Conservation (phyloP, 2,329 filamentous ascomycete species). For the Nectriaceae sp. region DNA sequence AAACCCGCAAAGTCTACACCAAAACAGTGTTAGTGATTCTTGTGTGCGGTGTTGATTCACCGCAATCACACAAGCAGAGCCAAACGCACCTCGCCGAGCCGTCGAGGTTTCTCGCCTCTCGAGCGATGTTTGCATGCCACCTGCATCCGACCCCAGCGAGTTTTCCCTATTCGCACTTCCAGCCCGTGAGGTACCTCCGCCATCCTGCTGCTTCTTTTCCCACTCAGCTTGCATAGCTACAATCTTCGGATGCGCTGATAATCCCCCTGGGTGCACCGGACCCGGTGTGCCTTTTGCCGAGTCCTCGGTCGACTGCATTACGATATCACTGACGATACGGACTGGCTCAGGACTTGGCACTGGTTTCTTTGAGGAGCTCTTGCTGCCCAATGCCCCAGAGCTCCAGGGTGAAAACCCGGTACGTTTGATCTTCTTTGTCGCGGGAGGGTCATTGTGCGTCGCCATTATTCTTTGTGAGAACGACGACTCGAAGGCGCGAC, state of each 20-base stretch:
- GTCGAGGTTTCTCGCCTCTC: background rate
- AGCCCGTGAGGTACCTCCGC: background rate
- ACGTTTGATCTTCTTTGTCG: slow-evolving; percentile 16
- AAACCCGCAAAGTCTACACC: too few species aligned
- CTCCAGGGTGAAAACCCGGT: slow-evolving; percentile 20
- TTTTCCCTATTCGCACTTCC: background rate
- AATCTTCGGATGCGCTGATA: slow-evolving; percentile 26
- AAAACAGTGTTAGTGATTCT: too few species aligned
- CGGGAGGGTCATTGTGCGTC: slow-evolving; percentile 5
- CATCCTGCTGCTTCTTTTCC: slow-evolving; percentile 17
- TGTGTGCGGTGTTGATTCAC: too few species aligned
- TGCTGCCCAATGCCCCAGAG: slow-evolving; percentile 11
- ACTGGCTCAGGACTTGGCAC: slow-evolving; percentile 10
- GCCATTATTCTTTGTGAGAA: too few species aligned
- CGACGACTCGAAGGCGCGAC: too few species aligned
- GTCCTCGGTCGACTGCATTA: slow-evolving; percentile 1
- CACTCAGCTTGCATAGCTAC: slow-evolving; percentile 32
- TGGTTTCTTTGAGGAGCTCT: slow-evolving; percentile 1
- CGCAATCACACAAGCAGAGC: too few species aligned
- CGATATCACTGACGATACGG: slow-evolving; percentile 27
- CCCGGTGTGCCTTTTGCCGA: background rate
- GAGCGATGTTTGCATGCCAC: background rate
- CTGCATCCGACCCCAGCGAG: background rate
- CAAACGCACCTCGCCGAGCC: background rate
- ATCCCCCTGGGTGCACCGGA: background rate